Conservation (phyloP, 2,329 filamentous ascomycete genomes). For the Phialemonium atrogriseum region DNA sequence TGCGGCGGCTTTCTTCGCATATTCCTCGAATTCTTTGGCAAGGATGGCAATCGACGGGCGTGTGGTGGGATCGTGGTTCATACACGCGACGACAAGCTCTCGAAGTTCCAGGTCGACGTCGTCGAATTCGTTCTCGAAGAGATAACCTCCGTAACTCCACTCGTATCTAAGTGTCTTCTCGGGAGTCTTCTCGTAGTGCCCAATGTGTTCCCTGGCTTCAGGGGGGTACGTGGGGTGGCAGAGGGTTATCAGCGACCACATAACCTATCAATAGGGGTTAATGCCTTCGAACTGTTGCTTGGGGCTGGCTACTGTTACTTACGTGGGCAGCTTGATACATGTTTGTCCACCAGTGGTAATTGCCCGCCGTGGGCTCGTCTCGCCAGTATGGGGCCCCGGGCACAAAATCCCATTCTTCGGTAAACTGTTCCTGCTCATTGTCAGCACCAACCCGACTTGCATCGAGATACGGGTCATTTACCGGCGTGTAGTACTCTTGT, state of each 20-base stretch:
- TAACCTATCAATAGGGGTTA: too few relatives aligned
- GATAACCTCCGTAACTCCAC: slow-evolving; percentile 5
- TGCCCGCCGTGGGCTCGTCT: not conserved
- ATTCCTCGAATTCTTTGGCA: too few relatives aligned
- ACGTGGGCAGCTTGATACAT: slow-evolving; percentile 1
- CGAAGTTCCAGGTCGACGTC: slow-evolving; percentile 3
- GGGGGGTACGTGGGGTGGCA: not conserved
- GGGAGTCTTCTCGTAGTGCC: not conserved
- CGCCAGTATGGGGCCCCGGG: not conserved
- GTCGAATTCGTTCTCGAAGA: slow-evolving; percentile 1
- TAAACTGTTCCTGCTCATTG: slow-evolving; percentile 5
- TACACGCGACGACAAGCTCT: slow-evolving; percentile 4
- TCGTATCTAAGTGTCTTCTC: slow-evolving; percentile 2
- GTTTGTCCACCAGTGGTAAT: slow-evolving; percentile 4
- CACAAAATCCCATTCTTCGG: slow-evolving; percentile 1
- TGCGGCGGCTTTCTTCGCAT: too few relatives aligned
- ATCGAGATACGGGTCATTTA: too few relatives aligned
- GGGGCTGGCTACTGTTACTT: too few relatives aligned
- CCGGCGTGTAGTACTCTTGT: slow-evolving; percentile 3
- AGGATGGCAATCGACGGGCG: slow-evolving; percentile 16
- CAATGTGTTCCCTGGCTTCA: not conserved
- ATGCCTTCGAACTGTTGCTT: too few relatives aligned
- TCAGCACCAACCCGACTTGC: too few relatives aligned
- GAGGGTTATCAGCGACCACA: slow-evolving; percentile 3
- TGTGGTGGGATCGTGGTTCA: slow-evolving; percentile 6